Conservation (phyloP, 768 basidiomycete species). For the Strobilomyces dryophilus region DNA sequence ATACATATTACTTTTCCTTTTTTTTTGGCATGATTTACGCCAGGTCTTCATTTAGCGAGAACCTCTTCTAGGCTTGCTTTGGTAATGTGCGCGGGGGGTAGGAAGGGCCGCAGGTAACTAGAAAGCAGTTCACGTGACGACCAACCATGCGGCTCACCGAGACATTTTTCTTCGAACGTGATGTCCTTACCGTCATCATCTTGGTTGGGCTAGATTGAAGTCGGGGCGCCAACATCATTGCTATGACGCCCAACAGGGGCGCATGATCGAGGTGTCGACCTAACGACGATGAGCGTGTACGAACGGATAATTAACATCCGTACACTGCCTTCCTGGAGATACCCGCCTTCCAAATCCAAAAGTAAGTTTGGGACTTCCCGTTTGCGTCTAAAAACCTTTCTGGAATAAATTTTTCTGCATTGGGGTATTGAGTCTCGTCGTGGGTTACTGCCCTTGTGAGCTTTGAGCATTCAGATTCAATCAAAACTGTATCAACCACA, state of each 20-base stretch:
- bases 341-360: conserved; percentile 17
- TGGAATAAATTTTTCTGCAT: conserved; percentile 12
- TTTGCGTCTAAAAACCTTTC: conserved; percentile 10
- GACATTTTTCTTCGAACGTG: conserved; percentile 2
- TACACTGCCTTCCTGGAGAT: conserved; percentile 10
- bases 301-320: not conserved
- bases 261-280: conserved; percentile 7
- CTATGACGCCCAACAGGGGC: conserved; percentile 10
- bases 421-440: conserved; percentile 16
- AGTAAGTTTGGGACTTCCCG: conserved; percentile 8
- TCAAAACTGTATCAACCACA: not conserved
- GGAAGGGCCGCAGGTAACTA: conserved; percentile 13
- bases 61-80: conserved; percentile 5
- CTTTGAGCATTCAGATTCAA: not conserved
- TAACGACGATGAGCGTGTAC: not conserved
- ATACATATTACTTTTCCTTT: too few species aligned
- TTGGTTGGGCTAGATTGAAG: conserved; percentile 12
- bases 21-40: too few species aligned
- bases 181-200: conserved; percentile 5
- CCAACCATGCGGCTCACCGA: conserved; percentile 1
- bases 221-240: conserved; percentile 20
- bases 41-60: not conserved
- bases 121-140: not conserved
- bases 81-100: conserved; percentile 8
- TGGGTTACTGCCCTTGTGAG: conserved; percentile 16